Conservation (phyloP, 371 early-diverging fungal genomes). For the Smittium culicis region DNA sequence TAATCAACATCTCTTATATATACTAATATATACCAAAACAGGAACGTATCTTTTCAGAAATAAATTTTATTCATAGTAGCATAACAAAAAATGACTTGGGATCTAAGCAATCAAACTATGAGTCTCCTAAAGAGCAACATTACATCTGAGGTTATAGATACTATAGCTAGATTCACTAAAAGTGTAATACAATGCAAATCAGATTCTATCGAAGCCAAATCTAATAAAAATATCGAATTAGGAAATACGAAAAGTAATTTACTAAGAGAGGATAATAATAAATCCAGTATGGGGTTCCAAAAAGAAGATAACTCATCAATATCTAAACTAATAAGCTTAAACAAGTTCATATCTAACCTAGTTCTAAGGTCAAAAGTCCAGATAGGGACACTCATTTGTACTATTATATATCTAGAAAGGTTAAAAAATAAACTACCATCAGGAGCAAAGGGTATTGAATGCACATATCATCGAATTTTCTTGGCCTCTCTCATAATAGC, state of each 20-base stretch:
- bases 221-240: slow-evolving; percentile 13
- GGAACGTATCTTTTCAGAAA: not conserved
- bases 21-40: no score
- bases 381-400: slow-evolving; percentile 44
- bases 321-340: slow-evolving; percentile 32
- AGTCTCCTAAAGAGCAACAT: slow-evolving; percentile 38
- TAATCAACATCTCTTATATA: no score
- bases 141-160: slow-evolving; percentile 36
- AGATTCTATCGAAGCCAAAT: slow-evolving; percentile 24
- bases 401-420: slow-evolving; percentile 43
- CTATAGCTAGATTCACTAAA: slow-evolving; percentile 34
- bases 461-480: slow-evolving; percentile 62
- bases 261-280: not conserved
- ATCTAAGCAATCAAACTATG: slow-evolving; percentile 28
- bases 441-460: slow-evolving; percentile 49
- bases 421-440: slow-evolving; percentile 36
- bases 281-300: not conserved
- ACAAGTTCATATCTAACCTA: slow-evolving; percentile 38
- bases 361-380: slow-evolving; percentile 39
- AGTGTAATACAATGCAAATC: slow-evolving; percentile 36
- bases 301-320: not conserved
- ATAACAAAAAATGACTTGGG: slow-evolving; percentile 12
- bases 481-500: slow-evolving; percentile 61
- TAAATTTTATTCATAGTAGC: not conserved
- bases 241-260: not conserved